A percentile compares a stretch with the other conserved stretches of the same genome.
These are phyloP conservation scores for Mortierella sp. DNA, from an alignment of 371 early-diverging fungal species.

Conservation along the genomic window DNA sequence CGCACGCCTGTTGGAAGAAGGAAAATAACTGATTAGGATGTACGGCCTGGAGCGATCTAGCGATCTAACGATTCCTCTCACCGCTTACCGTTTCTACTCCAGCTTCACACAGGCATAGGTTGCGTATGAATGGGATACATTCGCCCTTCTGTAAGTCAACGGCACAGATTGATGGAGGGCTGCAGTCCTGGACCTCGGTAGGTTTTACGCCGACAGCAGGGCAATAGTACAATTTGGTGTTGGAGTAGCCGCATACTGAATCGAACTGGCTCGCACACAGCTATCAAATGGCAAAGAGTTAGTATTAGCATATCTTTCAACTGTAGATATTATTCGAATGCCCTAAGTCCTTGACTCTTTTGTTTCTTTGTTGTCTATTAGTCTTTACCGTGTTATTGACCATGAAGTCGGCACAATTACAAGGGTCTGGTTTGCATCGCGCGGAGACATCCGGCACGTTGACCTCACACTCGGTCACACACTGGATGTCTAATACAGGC, in stretches of 20 bases:
- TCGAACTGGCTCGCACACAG: neutral
- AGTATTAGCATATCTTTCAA: too few relatives aligned
- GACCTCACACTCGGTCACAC: neutral
- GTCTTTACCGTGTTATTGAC: neutral
- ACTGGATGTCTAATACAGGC: neutral
- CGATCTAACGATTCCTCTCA: too few relatives aligned
- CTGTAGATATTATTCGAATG: too few relatives aligned
- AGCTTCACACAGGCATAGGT: conserved; percentile 7
- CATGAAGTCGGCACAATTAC: neutral
- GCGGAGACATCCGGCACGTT: neutral
- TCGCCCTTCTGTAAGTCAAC: neutral
- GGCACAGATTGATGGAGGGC: neutral
- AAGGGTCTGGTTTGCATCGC: conserved; percentile 2
- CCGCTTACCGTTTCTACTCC: conserved; percentile 1
- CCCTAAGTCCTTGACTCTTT: too few relatives aligned
- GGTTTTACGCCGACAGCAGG: neutral
- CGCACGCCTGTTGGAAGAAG: too few relatives aligned
- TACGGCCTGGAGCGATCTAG: too few relatives aligned
- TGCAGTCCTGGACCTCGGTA: neutral
- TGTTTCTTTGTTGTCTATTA: too few relatives aligned
- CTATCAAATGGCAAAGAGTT: neutral
- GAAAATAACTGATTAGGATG: too few relatives aligned
- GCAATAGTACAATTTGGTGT: neutral
- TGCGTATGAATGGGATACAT: neutral
- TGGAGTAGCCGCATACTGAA: neutral